Evolutionary conservation across 208 protist genomes (phyloP).

Genomic region (Leishmania gerbilli): DNA sequence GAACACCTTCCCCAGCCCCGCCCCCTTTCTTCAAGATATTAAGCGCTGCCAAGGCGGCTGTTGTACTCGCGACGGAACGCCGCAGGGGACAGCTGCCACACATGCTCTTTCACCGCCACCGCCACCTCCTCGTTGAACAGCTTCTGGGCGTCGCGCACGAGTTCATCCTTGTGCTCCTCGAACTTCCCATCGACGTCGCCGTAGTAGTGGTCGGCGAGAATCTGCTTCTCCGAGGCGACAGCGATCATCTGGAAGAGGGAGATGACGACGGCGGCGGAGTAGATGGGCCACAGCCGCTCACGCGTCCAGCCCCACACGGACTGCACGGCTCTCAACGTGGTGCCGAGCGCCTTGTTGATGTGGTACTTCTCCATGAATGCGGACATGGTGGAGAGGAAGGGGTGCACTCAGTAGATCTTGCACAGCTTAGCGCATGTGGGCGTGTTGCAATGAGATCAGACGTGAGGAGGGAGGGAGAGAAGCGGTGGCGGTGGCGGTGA

Average conservation of each 20-base stretch:
- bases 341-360: constrained; percentile 36
- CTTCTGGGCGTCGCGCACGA: constrained; percentile 58
- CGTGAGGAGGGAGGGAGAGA: not conserved
- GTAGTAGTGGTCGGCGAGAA: constrained; percentile 83
- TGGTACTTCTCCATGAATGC: constrained; percentile 50
- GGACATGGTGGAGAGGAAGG: constrained; percentile 32
- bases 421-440: not conserved
- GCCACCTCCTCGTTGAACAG: constrained; percentile 84
- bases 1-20: not conserved
- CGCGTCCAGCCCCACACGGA: constrained; percentile 52
- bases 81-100: constrained; percentile 71
- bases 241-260: constrained; percentile 80
- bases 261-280: constrained; percentile 70
- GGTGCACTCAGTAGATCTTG: not conserved
- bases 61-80: constrained; percentile 70
- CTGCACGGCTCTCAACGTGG: constrained; percentile 28
- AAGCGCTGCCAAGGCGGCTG: constrained; percentile 44
- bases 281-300: constrained; percentile 82
- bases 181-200: constrained; percentile 38
- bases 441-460: not conserved
- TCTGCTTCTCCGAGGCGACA: constrained; percentile 82
- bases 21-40: not conserved
- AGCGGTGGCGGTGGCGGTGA: not conserved
- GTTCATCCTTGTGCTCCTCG: constrained; percentile 41
- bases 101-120: constrained; percentile 79